These are phyloP conservation scores for Neofusicoccum kwambonambiense DNA, from an alignment of 2,329 filamentous ascomycete genomes.

Conservation along the genomic window DNA sequence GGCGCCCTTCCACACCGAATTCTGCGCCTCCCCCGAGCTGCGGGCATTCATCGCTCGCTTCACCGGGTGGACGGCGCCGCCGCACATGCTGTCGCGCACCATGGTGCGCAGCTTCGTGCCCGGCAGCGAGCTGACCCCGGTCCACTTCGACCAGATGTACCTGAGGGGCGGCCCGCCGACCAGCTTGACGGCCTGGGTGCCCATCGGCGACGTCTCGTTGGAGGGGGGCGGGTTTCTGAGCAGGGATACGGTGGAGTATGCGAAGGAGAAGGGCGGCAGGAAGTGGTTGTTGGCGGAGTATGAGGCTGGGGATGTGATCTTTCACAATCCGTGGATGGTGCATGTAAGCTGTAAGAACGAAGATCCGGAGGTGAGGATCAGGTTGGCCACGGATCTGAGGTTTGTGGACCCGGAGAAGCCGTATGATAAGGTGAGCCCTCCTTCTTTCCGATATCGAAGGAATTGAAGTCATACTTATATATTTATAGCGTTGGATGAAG, in stretches of 20 bases:
- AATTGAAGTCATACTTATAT: not conserved
- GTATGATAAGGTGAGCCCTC: not conserved
- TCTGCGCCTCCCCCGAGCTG: slow-evolving; percentile 9
- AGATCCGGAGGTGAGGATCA: slow-evolving; percentile 8
- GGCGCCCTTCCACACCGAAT: slow-evolving; percentile 10
- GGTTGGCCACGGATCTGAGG: not conserved
- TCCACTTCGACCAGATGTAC: slow-evolving; percentile 20
- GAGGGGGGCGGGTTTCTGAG: slow-evolving; percentile 18
- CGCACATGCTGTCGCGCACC: slow-evolving; percentile 2
- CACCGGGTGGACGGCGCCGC: too few relatives aligned
- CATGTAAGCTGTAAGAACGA: slow-evolving; percentile 13
- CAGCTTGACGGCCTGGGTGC: slow-evolving; percentile 18
- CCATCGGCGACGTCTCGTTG: slow-evolving; percentile 9
- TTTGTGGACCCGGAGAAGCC: not conserved
- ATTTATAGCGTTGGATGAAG: not conserved
- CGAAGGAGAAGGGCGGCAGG: not conserved
- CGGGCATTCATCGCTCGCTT: too few relatives aligned
- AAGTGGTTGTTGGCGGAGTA: slow-evolving; percentile 4
- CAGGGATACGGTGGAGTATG: slow-evolving; percentile 1
- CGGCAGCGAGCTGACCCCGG: slow-evolving; percentile 17
- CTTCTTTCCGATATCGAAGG: not conserved
- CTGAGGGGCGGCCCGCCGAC: slow-evolving; percentile 16
- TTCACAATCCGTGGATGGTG: slow-evolving; percentile 13
- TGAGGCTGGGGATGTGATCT: slow-evolving; percentile 18
- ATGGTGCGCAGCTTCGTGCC: slow-evolving; percentile 16